Evolutionary conservation across 2,329 filamentous ascomycete species (phyloP).

Genomic region (Biscogniauxia marginata): DNA sequence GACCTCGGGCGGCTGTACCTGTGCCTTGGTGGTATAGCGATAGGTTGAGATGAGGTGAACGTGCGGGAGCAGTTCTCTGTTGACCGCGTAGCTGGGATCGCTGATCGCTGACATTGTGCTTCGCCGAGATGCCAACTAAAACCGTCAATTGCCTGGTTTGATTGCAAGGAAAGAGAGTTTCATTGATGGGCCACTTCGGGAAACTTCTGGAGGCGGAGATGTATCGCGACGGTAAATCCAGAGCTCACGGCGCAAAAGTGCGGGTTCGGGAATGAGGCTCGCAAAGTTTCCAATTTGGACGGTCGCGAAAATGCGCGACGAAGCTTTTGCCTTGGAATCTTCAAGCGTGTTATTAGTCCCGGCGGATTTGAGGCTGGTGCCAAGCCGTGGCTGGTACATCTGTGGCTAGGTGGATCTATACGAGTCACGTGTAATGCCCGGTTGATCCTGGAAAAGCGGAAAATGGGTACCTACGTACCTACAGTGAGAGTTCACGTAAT

Average conservation of each 20-base stretch:
- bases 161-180: neutral
- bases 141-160: conserved; percentile 3
- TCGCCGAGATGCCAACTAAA: neutral
- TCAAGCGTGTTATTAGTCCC: conserved; percentile 3
- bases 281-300: neutral
- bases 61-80: conserved; percentile 66
- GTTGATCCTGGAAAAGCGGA: no score
- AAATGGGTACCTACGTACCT: no score
- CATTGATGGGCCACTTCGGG: neutral
- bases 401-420: neutral
- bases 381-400: conserved; percentile 1
- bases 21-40: conserved; percentile 72
- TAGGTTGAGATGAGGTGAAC: conserved; percentile 85
- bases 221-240: neutral
- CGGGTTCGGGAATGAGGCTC: neutral
- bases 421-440: no score
- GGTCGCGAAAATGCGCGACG: conserved; percentile 15
- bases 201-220: neutral
- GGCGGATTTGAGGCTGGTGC: neutral
- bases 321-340: conserved; percentile 4
- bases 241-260: neutral
- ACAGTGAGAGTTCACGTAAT: no score
- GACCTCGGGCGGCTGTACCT: conserved; percentile 72
- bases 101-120: conserved; percentile 34
- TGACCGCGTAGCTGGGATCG: conserved; percentile 48